Evolutionary conservation across 371 early-diverging fungal genomes (phyloP), one percentile per base, ranked within the genome.

Genomic region (Rhizopus stolonifer): DNA sequence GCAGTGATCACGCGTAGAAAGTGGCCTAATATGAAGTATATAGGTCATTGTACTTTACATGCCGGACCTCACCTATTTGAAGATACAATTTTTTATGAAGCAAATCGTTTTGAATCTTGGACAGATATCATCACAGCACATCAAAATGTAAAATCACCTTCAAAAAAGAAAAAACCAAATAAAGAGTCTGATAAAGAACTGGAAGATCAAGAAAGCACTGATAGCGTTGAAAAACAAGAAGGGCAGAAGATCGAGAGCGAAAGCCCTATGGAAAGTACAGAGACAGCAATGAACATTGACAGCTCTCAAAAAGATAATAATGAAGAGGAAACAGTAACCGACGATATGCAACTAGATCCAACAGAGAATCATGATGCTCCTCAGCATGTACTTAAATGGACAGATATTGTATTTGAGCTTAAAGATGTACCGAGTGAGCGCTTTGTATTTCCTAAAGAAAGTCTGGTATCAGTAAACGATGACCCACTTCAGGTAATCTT

Each of bases 361-460:
- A n/a, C 15, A 36, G 15, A 36, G 6, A 6, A n/a, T 6, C 11
- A 36, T 15, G n/a, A 36, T 5, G n/a, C 2, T 1, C 36, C 11
- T n/a, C n/a, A 14, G 15, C n/a, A 11, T 10, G 11, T 19, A 21
- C 42, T 42, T 17, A 8, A 5, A 19, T 42, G 42, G 42, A 42
- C n/a, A 19, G 74, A 79, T 55, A 56, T 79, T 9, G 75, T 75
- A 11, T 59, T 79, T 44, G 79, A 79, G 40, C 49, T 79, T 31
- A 69, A 66, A 29, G 79, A 74, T 19, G 46, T 52, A 2, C 56
- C 73, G 6, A 65, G 63, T n/a, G 79, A 79, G 40, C 65, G 75
- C 19, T 71, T 64, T 17, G 26, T 73, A 13, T 69, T 79, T 42
- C 79, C 79, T 1, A 72, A 72, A 42, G 59, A 70, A 0, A 53